Evolutionary conservation across 179 eudicot genomes (phyloP).

Genomic region (Drosera spatulata): DNA sequence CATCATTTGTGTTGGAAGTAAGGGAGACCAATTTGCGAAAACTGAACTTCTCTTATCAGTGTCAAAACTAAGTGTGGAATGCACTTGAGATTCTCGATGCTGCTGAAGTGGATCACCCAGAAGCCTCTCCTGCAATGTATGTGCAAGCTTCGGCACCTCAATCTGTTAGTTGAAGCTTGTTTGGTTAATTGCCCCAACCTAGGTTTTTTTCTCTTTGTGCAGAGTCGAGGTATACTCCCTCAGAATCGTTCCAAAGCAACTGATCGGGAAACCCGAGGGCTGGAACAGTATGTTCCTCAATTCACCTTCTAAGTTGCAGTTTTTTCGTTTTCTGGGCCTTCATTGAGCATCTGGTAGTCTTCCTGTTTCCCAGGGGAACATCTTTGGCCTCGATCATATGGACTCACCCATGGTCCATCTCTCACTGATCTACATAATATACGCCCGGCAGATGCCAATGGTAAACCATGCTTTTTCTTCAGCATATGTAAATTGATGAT

Average conservation of each 20-base stretch:
- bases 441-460: constrained; percentile 52
- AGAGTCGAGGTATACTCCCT: constrained; percentile 50
- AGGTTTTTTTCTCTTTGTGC: constrained; percentile 10
- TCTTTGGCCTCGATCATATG: constrained; percentile 54
- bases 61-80: constrained; percentile 34
- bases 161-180: background rate
- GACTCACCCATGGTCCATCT: constrained; percentile 24
- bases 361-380: constrained; percentile 37
- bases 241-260: constrained; percentile 28
- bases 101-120: constrained; percentile 33
- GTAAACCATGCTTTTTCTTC: constrained; percentile 13
- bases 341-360: background rate
- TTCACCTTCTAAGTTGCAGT: background rate
- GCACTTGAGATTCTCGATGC: constrained; percentile 58
- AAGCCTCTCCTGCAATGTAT: constrained; percentile 29
- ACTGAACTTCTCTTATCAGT: constrained; percentile 7
- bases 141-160: background rate
- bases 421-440: constrained; percentile 51
- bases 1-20: background rate
- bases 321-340: background rate
- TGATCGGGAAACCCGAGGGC: constrained; percentile 50
- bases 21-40: background rate
- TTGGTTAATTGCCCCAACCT: background rate
- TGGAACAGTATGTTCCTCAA: constrained; percentile 36
- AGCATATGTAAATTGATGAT: background rate